Evolutionary conservation across 1,284 basidiomycete genomes (phyloP).

Genomic region (Polyporus tsugae): DNA sequence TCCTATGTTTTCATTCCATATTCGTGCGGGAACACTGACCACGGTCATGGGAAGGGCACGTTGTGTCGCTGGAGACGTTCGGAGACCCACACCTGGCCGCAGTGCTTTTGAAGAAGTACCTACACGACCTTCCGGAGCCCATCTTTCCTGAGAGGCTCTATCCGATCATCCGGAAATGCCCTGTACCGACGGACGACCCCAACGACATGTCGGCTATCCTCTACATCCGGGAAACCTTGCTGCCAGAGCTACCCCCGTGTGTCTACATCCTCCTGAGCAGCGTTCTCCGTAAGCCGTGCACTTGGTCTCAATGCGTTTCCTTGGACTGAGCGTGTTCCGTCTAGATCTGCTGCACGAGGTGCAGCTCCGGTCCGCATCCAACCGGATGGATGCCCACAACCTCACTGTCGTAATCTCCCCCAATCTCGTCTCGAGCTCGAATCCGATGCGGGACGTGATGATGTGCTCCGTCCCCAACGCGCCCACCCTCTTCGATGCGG

Average conservation of each 20-base stretch:
- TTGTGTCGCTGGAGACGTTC: constrained; percentile 78
- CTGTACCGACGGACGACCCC: constrained; percentile 59
- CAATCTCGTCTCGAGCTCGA: constrained; percentile 76
- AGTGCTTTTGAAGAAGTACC: constrained; percentile 85
- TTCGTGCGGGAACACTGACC: background rate
- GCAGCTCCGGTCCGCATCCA: constrained; percentile 66
- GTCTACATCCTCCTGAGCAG: constrained; percentile 78
- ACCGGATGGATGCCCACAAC: constrained; percentile 87
- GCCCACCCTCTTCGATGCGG: constrained; percentile 43
- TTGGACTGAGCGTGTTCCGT: constrained; percentile 8
- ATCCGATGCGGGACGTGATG: constrained; percentile 72
- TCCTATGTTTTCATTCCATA: background rate
- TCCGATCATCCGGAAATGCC: constrained; percentile 71
- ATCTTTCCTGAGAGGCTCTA: constrained; percentile 78
- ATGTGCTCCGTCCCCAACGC: constrained; percentile 72
- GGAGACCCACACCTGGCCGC: constrained; percentile 83
- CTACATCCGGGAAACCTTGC: constrained; percentile 72
- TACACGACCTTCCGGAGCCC: constrained; percentile 81
- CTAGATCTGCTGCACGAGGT: constrained; percentile 83
- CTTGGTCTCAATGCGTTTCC: background rate
- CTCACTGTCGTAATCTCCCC: constrained; percentile 81
- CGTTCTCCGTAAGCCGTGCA: constrained; percentile 67
- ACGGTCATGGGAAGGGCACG: constrained; percentile 58
- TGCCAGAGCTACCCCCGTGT: constrained; percentile 74
- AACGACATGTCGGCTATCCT: constrained; percentile 62